A percentile compares a stretch with the other conserved stretches of the same genome.
These are phyloP conservation scores for Candolleomyces eurysporus DNA, from an alignment of 768 basidiomycete species.

Conservation along the genomic window DNA sequence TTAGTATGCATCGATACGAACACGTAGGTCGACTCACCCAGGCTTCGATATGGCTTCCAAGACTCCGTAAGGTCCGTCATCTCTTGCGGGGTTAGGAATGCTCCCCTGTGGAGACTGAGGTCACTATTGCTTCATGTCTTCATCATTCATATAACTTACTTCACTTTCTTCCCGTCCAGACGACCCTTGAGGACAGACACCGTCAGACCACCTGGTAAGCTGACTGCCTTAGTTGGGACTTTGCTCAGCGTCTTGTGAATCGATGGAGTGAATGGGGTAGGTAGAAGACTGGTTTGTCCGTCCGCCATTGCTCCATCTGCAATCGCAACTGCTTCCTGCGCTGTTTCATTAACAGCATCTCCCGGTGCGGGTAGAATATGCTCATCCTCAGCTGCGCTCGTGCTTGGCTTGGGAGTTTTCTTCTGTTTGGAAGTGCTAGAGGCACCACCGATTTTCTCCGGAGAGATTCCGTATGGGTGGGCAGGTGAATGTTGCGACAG, in stretches of 20 bases:
- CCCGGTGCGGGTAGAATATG: slow-evolving; percentile 30
- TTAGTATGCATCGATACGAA: slow-evolving; percentile 1
- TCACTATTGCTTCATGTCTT: slow-evolving; percentile 12
- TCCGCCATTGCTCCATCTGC: slow-evolving; percentile 33
- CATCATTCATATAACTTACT: slow-evolving; percentile 40
- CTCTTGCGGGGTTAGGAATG: slow-evolving; percentile 74
- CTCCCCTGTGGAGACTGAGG: slow-evolving; percentile 44
- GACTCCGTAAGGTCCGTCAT: slow-evolving; percentile 74
- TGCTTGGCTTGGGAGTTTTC: not conserved
- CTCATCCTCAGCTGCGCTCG: slow-evolving; percentile 22
- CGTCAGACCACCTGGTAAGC: slow-evolving; percentile 61
- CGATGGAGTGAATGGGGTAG: slow-evolving; percentile 66
- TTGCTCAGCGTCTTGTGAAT: slow-evolving; percentile 54
- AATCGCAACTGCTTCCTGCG: slow-evolving; percentile 24
- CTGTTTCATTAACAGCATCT: slow-evolving; percentile 6
- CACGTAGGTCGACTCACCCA: slow-evolving; percentile 49
- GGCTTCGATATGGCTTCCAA: slow-evolving; percentile 82
- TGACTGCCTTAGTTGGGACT: slow-evolving; percentile 20
- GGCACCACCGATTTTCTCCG: slow-evolving; percentile 40
- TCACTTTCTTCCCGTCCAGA: slow-evolving; percentile 66
- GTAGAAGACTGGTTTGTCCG: slow-evolving; percentile 35
- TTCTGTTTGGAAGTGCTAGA: slow-evolving; percentile 11
- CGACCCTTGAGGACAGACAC: slow-evolving; percentile 56
- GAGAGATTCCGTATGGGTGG: slow-evolving; percentile 47
- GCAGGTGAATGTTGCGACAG: slow-evolving; percentile 57